These are phyloP conservation scores for Sphaerobolus stellatus DNA, from an alignment of 1,284 basidiomycete species.

Conservation along the genomic window DNA sequence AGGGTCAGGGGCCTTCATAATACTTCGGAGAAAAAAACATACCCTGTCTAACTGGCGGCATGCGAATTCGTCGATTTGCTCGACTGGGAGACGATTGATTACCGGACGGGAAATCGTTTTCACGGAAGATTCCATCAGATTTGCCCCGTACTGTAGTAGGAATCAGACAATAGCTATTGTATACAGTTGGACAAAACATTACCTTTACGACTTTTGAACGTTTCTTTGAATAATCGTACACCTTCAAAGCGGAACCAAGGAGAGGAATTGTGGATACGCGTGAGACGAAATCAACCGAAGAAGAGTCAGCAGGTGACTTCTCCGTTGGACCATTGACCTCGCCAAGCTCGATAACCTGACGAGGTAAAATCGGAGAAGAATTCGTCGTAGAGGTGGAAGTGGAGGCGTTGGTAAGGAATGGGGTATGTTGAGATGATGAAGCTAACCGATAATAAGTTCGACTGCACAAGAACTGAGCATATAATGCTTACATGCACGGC, in stretches of 20 bases:
- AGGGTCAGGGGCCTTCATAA: too few relatives aligned
- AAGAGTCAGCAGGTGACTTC: background rate
- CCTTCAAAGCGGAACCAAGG: conserved; percentile 67
- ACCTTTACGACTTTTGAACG: conserved; percentile 78
- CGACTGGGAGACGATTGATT: conserved; percentile 68
- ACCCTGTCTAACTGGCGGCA: conserved; percentile 82
- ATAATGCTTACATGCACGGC: conserved; percentile 11
- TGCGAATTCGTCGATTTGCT: conserved; percentile 85
- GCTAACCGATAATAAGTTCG: conserved; percentile 1
- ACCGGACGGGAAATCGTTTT: conserved; percentile 84
- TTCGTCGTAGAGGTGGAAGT: conserved; percentile 5
- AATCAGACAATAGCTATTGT: background rate
- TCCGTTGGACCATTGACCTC: background rate
- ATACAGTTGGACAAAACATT: conserved; percentile 15
- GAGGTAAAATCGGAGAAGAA: conserved; percentile 10
- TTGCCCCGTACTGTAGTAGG: conserved; percentile 72
- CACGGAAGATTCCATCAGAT: conserved; percentile 84
- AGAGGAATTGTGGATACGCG: conserved; percentile 53
- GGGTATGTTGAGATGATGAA: conserved; percentile 7
- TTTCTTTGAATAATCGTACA: conserved; percentile 76
- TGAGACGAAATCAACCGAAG: conserved; percentile 43
- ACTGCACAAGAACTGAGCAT: background rate
- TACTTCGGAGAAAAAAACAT: conserved; percentile 27
- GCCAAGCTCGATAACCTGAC: background rate
- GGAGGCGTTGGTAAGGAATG: conserved; percentile 7